Conservation (phyloP, 768 basidiomycete genomes). For the Macrolepiota fuliginosa region DNA sequence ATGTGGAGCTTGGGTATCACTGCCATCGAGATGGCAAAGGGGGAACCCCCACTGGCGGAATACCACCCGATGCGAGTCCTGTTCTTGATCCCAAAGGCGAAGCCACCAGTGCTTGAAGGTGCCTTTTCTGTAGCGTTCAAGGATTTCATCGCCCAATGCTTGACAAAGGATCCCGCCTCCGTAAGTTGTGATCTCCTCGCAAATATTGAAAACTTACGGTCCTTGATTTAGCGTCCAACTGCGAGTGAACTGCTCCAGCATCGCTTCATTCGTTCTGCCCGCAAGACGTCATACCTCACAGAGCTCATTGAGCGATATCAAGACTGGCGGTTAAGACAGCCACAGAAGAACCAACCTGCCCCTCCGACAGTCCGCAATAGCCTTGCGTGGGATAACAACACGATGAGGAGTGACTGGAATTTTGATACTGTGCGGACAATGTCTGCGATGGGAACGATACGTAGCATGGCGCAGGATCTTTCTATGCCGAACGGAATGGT, state of each 20-base stretch:
- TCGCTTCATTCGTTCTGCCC: constrained; percentile 84
- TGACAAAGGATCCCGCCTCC: constrained; percentile 86
- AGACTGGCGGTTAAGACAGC: constrained; percentile 65
- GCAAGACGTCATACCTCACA: constrained; percentile 77
- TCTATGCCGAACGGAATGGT: constrained; percentile 53
- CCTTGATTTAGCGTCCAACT: constrained; percentile 68
- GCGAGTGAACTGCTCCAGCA: constrained; percentile 94
- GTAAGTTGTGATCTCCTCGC: constrained; percentile 39
- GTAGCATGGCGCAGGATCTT: constrained; percentile 69
- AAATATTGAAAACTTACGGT: neutral
- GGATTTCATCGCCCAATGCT: constrained; percentile 85
- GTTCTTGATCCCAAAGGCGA: constrained; percentile 96
- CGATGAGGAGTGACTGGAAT: constrained; percentile 92
- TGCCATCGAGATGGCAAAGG: constrained; percentile 97
- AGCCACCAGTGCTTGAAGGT: constrained; percentile 88
- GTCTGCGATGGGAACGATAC: constrained; percentile 75
- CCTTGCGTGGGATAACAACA: constrained; percentile 71
- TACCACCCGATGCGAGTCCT: constrained; percentile 99
- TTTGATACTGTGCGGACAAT: constrained; percentile 83
- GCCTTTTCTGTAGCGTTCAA: constrained; percentile 84
- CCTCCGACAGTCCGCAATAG: constrained; percentile 59
- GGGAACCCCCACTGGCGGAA: constrained; percentile 94
- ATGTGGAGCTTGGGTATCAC: constrained; percentile 99
- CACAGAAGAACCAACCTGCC: constrained; percentile 55
- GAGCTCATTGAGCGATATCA: constrained; percentile 89